Evolutionary conservation across 139 green algal genomes (phyloP), one percentile per base, ranked within the genome.

Genomic region (Chlorella sp.): DNA sequence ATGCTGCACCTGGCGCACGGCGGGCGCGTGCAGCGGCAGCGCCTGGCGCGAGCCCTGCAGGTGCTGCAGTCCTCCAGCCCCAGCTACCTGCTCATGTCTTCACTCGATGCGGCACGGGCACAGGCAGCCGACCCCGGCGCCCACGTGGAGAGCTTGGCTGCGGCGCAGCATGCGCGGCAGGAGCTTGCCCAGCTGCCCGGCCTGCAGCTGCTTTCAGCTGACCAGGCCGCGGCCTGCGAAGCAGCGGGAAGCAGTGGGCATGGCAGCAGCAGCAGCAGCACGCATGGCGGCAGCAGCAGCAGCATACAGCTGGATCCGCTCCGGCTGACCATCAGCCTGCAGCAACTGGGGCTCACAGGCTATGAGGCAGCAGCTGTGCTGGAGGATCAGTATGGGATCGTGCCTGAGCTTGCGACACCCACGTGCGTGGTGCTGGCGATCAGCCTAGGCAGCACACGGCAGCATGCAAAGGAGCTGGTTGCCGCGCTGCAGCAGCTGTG

Each of bases 61-160:
- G 81, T 90, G 60, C 79, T 95, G 79, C 94, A 97, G 89, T 91
- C 88, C 40, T 94, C 94, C 43, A 93, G 87, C 70, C 97, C 96
- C 16, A 97, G 90, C 88, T 99, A 99, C 88, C 64, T 99, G 34
- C 88, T 99, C 32, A 88, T 99, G 89, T 90, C 93, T 6, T 99
- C 95, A 0, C 87, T 99, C 54, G 96, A 99, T 76, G 95, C 93
- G 1, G 97, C 97, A n/a, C 77, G 87, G 7, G 83, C 73, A 0
- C 83, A 90, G 62, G 87, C 90, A 28, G 41, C 70, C 44, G 54
- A 88, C n/a, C 78, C 84, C 0, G 82, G 67, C 7, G 73, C 83
- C 8, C 93, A 85, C n/a, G 36, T 84, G 3, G 69, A 64, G 40
- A 46, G 89, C 20, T 34, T 91, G 22, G 56, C 62, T 2, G 93